Percentiles rank a stretch among this genome's conserved stretches.
Conservation (phyloP, 148 eudicot species). For the Fagopyrum homotropicum region DNA sequence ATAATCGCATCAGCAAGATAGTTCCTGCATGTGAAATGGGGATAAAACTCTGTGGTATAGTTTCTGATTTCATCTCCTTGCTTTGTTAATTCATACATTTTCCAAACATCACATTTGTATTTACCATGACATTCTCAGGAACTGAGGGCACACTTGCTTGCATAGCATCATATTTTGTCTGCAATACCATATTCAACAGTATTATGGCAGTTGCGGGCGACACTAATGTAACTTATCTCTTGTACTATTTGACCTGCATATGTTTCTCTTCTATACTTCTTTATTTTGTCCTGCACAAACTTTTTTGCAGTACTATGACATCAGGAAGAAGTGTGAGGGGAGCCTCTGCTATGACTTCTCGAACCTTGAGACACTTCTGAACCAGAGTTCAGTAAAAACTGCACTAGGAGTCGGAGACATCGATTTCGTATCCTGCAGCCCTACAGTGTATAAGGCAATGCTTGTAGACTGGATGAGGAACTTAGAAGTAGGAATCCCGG, state of each 20-base stretch:
- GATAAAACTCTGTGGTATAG: slow-evolving; percentile 64
- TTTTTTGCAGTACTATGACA: slow-evolving; percentile 67
- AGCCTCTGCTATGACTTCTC: slow-evolving; percentile 91
- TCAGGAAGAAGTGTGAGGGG: slow-evolving; percentile 82
- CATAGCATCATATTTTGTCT: slow-evolving; percentile 54
- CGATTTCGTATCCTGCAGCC: slow-evolving; percentile 75
- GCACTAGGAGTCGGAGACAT: slow-evolving; percentile 76
- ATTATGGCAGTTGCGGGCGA: slow-evolving; percentile 51
- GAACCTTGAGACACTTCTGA: slow-evolving; percentile 53
- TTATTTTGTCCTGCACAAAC: neutral
- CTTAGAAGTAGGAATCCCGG: slow-evolving; percentile 84
- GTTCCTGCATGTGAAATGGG: slow-evolving; percentile 73
- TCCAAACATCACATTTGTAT: neutral
- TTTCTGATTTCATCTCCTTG: neutral
- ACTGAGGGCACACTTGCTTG: slow-evolving; percentile 74
- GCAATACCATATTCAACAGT: slow-evolving; percentile 59
- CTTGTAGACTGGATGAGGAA: slow-evolving; percentile 90
- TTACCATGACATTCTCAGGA: slow-evolving; percentile 25
- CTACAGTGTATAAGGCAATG: slow-evolving; percentile 73
- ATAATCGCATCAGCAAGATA: slow-evolving; percentile 52
- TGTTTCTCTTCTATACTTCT: slow-evolving; percentile 7
- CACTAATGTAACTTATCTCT: slow-evolving; percentile 42
- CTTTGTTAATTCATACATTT: neutral
- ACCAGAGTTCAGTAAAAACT: slow-evolving; percentile 49
- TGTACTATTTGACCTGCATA: neutral